Conservation (phyloP, 352 stramenopile genomes). For the Pythium insidiosum region DNA sequence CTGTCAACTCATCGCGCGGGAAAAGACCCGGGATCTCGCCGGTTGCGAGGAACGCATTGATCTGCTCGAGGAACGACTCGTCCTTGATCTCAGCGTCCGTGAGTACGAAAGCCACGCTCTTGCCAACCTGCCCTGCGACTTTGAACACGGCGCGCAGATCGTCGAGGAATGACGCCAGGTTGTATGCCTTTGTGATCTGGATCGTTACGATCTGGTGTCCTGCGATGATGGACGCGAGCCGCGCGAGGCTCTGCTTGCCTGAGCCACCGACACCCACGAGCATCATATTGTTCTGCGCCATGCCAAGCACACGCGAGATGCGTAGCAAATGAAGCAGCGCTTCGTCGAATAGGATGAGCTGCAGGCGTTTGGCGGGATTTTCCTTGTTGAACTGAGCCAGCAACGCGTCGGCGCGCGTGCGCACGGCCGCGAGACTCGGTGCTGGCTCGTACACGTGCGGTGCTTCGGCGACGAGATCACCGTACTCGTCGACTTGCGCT, state of each 20-base stretch:
- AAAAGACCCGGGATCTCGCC: conserved; percentile 85
- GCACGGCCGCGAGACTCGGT: conserved; percentile 30
- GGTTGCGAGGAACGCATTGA: conserved; percentile 83
- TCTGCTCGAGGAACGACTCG: conserved; percentile 83
- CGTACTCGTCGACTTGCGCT: conserved; percentile 75
- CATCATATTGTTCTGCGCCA: conserved; percentile 85
- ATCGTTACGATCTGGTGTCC: conserved; percentile 82
- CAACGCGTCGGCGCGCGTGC: conserved; percentile 48
- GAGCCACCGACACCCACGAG: conserved; percentile 87
- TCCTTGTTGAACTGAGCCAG: conserved; percentile 78
- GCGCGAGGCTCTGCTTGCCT: conserved; percentile 81
- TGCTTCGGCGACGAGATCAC: conserved; percentile 64
- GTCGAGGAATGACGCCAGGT: conserved; percentile 75
- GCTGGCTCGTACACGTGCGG: conserved; percentile 81
- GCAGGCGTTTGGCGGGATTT: conserved; percentile 53
- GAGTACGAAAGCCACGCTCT: conserved; percentile 78
- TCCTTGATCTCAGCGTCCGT: conserved; percentile 89
- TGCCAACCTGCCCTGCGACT: conserved; percentile 65
- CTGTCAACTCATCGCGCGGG: conserved; percentile 81
- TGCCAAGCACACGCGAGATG: conserved; percentile 73
- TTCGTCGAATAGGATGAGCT: conserved; percentile 89
- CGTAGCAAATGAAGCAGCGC: conserved; percentile 80
- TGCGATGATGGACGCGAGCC: conserved; percentile 72
- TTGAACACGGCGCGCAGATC: conserved; percentile 84
- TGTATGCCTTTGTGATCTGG: conserved; percentile 85